Conservation (phyloP, 164 flowering plant species). For the Tetracentron sinense region DNA sequence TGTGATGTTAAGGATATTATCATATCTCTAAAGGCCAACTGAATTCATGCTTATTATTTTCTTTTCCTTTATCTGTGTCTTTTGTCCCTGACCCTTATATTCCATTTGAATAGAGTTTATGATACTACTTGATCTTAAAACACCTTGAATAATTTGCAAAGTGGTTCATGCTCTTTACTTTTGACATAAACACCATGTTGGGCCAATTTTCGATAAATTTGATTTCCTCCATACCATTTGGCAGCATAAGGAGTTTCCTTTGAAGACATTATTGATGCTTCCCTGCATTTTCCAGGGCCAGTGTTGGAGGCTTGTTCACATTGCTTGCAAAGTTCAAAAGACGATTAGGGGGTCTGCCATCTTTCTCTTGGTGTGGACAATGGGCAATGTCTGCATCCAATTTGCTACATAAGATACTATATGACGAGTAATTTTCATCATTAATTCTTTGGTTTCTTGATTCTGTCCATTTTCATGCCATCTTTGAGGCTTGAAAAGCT, state of each 20-base stretch:
- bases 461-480: no score
- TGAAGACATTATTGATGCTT: constrained; percentile 54
- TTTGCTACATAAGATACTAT: constrained; percentile 17
- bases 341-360: constrained; percentile 45
- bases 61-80: neutral
- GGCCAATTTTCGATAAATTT: constrained; percentile 12
- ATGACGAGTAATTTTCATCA: no score
- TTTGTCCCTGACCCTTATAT: neutral
- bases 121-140: constrained; percentile 4
- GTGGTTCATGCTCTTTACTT: constrained; percentile 14
- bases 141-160: constrained; percentile 4
- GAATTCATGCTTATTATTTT: neutral
- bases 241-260: constrained; percentile 23
- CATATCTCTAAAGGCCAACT: neutral
- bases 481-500: no score
- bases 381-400: constrained; percentile 34
- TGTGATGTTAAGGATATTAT: constrained; percentile 9
- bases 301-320: constrained; percentile 45
- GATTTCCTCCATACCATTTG: constrained; percentile 27
- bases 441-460: no score
- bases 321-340: constrained; percentile 50
- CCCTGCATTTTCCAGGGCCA: constrained; percentile 70
- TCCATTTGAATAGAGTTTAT: neutral
- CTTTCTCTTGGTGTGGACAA: constrained; percentile 30
- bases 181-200: constrained; percentile 9